These are phyloP conservation scores for Sarocladium brachiariae DNA, from an alignment of 2,329 filamentous ascomycete species.

Conservation along the genomic window DNA sequence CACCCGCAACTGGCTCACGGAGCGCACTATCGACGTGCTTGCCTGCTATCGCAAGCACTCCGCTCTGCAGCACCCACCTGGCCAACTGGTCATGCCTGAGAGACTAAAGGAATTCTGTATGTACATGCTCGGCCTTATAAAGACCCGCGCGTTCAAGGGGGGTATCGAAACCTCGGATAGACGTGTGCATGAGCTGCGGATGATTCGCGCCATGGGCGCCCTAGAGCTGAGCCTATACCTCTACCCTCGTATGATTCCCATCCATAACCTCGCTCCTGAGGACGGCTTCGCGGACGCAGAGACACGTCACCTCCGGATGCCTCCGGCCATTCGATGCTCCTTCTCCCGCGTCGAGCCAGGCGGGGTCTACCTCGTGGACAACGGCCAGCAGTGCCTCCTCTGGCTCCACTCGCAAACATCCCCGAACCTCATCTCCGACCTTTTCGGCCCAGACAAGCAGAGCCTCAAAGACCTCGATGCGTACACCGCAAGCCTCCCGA, in stretches of 20 bases:
- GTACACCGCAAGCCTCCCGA: slow-evolving; percentile 70
- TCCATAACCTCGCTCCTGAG: slow-evolving; percentile 81
- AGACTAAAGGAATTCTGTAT: slow-evolving; percentile 94
- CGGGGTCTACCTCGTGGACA: slow-evolving; percentile 90
- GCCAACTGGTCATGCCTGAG: slow-evolving; percentile 91
- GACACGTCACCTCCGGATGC: slow-evolving; percentile 81
- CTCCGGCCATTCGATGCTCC: slow-evolving; percentile 70
- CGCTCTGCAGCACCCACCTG: slow-evolving; percentile 75
- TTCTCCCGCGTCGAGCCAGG: slow-evolving; percentile 88
- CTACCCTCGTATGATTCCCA: slow-evolving; percentile 85
- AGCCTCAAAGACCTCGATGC: slow-evolving; percentile 72
- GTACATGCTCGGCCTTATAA: slow-evolving; percentile 87
- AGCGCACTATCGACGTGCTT: slow-evolving; percentile 89
- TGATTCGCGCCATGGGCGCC: slow-evolving; percentile 82
- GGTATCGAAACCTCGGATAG: slow-evolving; percentile 87
- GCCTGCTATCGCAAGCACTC: slow-evolving; percentile 91
- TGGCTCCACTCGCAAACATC: slow-evolving; percentile 93
- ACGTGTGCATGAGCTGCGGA: slow-evolving; percentile 82
- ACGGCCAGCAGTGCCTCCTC: slow-evolving; percentile 83
- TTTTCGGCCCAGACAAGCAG: slow-evolving; percentile 71
- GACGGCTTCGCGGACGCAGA: slow-evolving; percentile 88
- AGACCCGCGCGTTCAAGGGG: slow-evolving; percentile 88
- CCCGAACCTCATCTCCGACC: slow-evolving; percentile 80
- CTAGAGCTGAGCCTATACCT: slow-evolving; percentile 85
- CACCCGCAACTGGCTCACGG: slow-evolving; percentile 72